These are phyloP conservation scores for Paramyrothecium sp. DNA, from an alignment of 2,329 filamentous ascomycete genomes.

Conservation along the genomic window DNA sequence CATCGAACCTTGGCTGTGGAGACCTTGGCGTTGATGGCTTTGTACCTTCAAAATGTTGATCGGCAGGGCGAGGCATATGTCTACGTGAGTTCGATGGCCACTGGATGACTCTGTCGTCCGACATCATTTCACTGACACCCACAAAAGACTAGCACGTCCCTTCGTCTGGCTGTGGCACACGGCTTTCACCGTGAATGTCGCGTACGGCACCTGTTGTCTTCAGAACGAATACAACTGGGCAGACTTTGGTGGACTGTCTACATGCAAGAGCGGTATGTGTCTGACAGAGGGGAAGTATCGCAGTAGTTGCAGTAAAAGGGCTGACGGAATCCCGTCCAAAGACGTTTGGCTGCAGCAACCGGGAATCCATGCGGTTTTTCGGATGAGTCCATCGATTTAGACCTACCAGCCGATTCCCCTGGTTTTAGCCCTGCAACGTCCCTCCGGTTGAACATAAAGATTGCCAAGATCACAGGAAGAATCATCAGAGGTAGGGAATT, in stretches of 20 bases:
- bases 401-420: constrained; percentile 13
- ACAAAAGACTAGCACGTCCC: constrained; percentile 20
- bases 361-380: too few relatives aligned
- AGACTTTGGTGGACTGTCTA: constrained; percentile 27
- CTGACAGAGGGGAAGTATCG: background rate
- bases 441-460: constrained; percentile 25
- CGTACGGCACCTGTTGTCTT: constrained; percentile 8
- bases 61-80: too few relatives aligned
- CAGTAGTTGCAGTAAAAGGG: too few relatives aligned
- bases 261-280: constrained; percentile 24
- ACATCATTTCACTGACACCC: constrained; percentile 4
- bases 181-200: constrained; percentile 20
- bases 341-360: too few relatives aligned
- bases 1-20: constrained; percentile 25
- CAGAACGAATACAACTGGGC: constrained; percentile 18
- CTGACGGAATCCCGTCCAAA: too few relatives aligned
- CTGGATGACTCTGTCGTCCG: too few relatives aligned
- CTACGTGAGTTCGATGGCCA: too few relatives aligned
- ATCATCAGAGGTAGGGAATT: constrained; percentile 18
- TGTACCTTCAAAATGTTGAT: too few relatives aligned
- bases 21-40: constrained; percentile 14
- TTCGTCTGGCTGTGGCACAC: constrained; percentile 22
- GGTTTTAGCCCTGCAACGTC: constrained; percentile 24
- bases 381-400: too few relatives aligned
- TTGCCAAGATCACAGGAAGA: constrained; percentile 18